These are phyloP conservation scores for Amorphotheca resinae DNA, from an alignment of 495 filamentous ascomycete species.

Conservation along the genomic window DNA sequence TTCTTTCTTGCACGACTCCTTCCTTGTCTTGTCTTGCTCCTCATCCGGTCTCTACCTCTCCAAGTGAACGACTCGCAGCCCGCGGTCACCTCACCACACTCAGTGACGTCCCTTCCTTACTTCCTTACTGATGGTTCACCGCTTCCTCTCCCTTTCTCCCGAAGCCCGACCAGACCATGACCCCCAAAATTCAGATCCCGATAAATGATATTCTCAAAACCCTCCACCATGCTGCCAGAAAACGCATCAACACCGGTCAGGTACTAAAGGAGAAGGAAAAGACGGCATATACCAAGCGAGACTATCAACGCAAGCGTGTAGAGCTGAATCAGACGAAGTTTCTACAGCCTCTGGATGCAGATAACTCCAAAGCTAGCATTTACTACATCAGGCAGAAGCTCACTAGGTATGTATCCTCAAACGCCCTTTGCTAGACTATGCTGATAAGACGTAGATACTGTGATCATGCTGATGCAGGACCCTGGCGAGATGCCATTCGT, in stretches of 20 bases:
- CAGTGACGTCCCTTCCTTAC: neutral
- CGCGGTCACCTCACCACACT: neutral
- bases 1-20: neutral
- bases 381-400: conserved; percentile 14
- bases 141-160: neutral
- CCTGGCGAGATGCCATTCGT: conserved; percentile 8
- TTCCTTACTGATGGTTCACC: neutral
- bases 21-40: neutral
- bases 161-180: conserved; percentile 4
- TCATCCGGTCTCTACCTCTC: neutral
- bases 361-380: conserved; percentile 14
- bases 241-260: conserved; percentile 6
- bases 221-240: conserved; percentile 6
- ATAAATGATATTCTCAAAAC: conserved; percentile 7
- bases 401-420: conserved; percentile 5
- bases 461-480: neutral
- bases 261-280: conserved; percentile 14
- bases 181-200: conserved; percentile 9
- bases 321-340: conserved; percentile 4
- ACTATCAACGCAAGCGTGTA: conserved; percentile 6
- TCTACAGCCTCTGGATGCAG: conserved; percentile 2
- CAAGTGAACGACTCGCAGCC: neutral
- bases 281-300: conserved; percentile 6
- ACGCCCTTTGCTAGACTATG: neutral
- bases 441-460: conserved; percentile 10